These are phyloP conservation scores for Gaertneriomyces sp. DNA, from an alignment of 192 early-diverging fungal species.

Conservation along the genomic window DNA sequence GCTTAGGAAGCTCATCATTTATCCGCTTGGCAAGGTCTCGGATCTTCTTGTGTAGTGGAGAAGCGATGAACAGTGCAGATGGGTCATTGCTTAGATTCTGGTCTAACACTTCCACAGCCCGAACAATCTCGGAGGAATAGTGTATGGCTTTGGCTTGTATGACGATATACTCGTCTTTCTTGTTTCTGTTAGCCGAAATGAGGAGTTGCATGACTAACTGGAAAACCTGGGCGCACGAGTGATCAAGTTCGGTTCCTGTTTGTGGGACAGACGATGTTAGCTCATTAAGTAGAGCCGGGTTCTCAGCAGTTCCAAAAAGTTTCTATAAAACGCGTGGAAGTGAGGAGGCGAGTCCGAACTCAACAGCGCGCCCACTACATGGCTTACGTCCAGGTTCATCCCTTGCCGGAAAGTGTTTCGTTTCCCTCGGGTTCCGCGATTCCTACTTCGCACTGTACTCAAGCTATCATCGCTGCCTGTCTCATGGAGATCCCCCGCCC, in stretches of 20 bases:
- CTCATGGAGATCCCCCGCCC: neutral
- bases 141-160: constrained; percentile 53
- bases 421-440: neutral
- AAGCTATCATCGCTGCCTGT: neutral
- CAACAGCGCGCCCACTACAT: neutral
- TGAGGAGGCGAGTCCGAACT: neutral
- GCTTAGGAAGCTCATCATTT: constrained; percentile 34
- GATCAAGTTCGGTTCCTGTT: constrained; percentile 49
- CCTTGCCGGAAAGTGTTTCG: constrained; percentile 31
- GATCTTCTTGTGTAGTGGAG: constrained; percentile 19
- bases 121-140: constrained; percentile 40
- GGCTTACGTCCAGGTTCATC: constrained; percentile 41
- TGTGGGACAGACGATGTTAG: constrained; percentile 39
- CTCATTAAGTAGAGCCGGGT: constrained; percentile 33
- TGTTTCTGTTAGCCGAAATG: constrained; percentile 55
- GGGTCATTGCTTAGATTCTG: neutral
- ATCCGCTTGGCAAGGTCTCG: constrained; percentile 23
- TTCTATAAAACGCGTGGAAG: constrained; percentile 23
- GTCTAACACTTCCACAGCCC: constrained; percentile 37
- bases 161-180: constrained; percentile 46
- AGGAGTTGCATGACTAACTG: constrained; percentile 48
- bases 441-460: constrained; percentile 9
- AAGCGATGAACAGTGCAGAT: constrained; percentile 5
- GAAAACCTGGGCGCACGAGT: constrained; percentile 44
- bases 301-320: constrained; percentile 37